Base-by-base conservation (phyloP, 1,139 yeast genomes). In the Debaryomyces fabryi region DNA sequence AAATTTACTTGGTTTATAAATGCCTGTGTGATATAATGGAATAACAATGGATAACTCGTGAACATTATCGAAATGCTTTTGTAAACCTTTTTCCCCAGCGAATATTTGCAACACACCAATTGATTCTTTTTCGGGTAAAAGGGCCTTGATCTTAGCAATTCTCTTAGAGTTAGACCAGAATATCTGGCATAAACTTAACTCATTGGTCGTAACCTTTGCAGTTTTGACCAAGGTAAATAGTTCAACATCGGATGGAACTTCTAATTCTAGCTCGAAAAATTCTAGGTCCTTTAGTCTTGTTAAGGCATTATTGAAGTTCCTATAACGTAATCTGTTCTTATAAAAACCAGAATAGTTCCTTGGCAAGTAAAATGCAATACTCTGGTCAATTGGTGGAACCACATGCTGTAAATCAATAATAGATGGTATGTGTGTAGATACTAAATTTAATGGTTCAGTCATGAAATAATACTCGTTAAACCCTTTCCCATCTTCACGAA, bases 401-500 rank as follows among this genome's bases (percentile, higher is more conserved):
- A 92, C 82, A 68, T 88, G 96, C 65, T 93, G 98, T 53, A 88
- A 85, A 50, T 82, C 86, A 45, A 82, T 82, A 48, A 83, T 82
- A 16, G 84, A 77, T 8, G 99, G 98, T 38, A 90, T 83, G 65
- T 93, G 99, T 0, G 97, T 88, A 51, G 87, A 87, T 15, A 93
- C 81, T 44, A 90, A 64, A 52, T 83, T 80, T 50, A 84, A 69
- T 1, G 99, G 99, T 55, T 84, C 81, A 2, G 89, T 74, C 55
- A 93, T 68, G 67, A 91, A 92, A 65, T 89, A 93, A 63, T 86
- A 83, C 50, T 79, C 86, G 51, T 76, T 76, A 49, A 43, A 64
- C 4, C 63, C 67, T 6, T 47, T 46, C 3, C 58, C 53, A 24
- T 53, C 42, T 38, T 58, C 55, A 30, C 65, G 59, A 21, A 74